Evolutionary conservation across 2,329 filamentous ascomycete genomes (phyloP).

Genomic region (Paecilomyces fulvus): DNA sequence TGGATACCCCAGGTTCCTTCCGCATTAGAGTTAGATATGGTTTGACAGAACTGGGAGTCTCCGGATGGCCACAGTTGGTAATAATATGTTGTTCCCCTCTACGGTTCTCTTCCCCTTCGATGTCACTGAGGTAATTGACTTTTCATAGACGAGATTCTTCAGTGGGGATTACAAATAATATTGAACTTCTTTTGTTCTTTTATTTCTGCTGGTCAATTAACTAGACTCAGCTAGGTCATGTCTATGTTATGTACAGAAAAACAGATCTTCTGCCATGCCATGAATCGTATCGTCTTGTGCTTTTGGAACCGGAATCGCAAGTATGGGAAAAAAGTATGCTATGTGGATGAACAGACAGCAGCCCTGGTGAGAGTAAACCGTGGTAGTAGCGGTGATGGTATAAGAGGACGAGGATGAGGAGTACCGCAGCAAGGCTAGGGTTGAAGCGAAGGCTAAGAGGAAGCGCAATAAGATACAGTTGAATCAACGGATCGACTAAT

Average conservation of each 20-base stretch:
- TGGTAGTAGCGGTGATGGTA: background rate
- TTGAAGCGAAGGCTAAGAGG: background rate
- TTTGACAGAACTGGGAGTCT: no score
- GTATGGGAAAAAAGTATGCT: background rate
- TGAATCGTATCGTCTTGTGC: background rate
- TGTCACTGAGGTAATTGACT: background rate
- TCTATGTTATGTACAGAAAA: background rate
- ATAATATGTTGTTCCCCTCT: background rate
- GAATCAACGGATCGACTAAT: background rate
- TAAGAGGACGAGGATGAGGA: background rate
- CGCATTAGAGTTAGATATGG: no score
- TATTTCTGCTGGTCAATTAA: background rate
- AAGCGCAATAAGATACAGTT: background rate
- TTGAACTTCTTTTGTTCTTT: background rate
- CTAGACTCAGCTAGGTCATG: background rate
- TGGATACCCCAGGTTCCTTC: no score
- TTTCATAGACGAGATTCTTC: background rate
- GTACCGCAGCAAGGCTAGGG: background rate
- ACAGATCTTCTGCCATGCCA: background rate
- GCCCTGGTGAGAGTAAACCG: background rate
- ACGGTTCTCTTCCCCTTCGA: background rate
- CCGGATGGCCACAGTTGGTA: no score
- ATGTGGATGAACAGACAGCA: background rate
- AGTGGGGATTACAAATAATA: background rate
- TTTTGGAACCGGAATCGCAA: background rate